A percentile compares a stretch with the other conserved stretches of the same genome.
Conservation (phyloP, 805 yeast species). For the Lipomyces yamanashiensis region DNA sequence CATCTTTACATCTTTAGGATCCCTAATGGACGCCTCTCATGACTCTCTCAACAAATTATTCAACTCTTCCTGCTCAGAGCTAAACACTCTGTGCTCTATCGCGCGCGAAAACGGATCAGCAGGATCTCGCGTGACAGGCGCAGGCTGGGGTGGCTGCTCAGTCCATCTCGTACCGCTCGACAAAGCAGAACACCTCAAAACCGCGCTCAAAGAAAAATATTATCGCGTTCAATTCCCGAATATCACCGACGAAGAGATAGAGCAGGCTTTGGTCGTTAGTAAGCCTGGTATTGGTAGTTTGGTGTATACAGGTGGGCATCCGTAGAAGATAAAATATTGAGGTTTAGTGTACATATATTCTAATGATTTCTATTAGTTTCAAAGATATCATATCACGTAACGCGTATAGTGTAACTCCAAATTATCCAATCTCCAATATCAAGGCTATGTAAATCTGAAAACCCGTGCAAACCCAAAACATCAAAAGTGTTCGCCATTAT, state of each 20-base stretch:
- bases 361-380: too few species aligned
- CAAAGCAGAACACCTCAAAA: constrained; percentile 47
- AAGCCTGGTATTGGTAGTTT: constrained; percentile 51
- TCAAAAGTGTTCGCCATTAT: background rate
- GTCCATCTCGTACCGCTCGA: constrained; percentile 59
- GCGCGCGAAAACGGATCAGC: constrained; percentile 61
- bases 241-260: constrained; percentile 52
- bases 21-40: constrained; percentile 64
- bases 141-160: constrained; percentile 78
- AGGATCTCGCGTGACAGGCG: constrained; percentile 76
- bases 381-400: too few species aligned
- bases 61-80: constrained; percentile 62
- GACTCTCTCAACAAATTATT: constrained; percentile 54
- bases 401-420: too few species aligned
- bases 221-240: constrained; percentile 56
- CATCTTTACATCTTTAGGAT: constrained; percentile 53
- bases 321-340: background rate
- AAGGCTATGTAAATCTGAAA: too few species aligned
- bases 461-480: background rate
- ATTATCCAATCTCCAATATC: too few species aligned
- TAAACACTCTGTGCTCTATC: constrained; percentile 58
- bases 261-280: constrained; percentile 59
- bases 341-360: too few species aligned
- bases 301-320: constrained; percentile 17
- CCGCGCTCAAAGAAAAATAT: constrained; percentile 56